A percentile compares a stretch with the other conserved stretches of the same genome.
phyloP scores from a whole-genome alignment of 2,329 filamentous ascomycete genomes.

The Grosmannia huntii region DNA sequence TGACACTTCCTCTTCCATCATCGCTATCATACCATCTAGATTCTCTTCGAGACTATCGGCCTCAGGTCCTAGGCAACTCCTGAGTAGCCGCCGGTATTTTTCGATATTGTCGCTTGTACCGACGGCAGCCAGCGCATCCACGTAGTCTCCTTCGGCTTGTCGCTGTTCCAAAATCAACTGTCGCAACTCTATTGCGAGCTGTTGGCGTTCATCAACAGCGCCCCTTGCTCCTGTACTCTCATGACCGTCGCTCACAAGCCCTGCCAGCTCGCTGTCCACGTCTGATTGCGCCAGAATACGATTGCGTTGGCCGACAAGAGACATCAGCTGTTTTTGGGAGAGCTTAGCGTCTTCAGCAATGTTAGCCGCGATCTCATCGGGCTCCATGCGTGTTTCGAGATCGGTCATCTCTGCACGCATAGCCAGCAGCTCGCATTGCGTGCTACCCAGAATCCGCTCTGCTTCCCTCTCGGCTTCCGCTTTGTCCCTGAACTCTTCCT shows the following conservation, averaged over 20 bases:
- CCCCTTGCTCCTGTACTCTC: constrained; percentile 4
- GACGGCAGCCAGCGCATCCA: constrained; percentile 53
- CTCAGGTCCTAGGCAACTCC: constrained; percentile 52
- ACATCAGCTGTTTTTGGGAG: constrained; percentile 23
- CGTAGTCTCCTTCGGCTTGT: constrained; percentile 52
- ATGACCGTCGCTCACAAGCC: constrained; percentile 33
- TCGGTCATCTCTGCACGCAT: constrained; percentile 47
- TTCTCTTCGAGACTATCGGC: constrained; percentile 58
- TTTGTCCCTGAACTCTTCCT: constrained; percentile 64
- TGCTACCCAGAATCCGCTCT: constrained; percentile 50
- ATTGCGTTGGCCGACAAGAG: constrained; percentile 33
- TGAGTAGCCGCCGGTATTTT: constrained; percentile 58
- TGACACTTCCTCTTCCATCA: constrained; percentile 51
- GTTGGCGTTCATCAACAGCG: constrained; percentile 39
- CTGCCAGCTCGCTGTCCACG: constrained; percentile 36
- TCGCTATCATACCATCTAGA: constrained; percentile 45
- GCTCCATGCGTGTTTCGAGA: constrained; percentile 40
- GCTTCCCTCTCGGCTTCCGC: constrained; percentile 57
- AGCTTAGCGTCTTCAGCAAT: constrained; percentile 37
- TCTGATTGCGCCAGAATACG: constrained; percentile 37
- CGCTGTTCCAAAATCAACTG: constrained; percentile 46
- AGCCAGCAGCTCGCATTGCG: constrained; percentile 52
- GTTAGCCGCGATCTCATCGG: constrained; percentile 39
- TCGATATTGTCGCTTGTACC: constrained; percentile 62
- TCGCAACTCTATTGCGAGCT: constrained; percentile 44